Base-by-base conservation (phyloP, 805 yeast genomes). In the Millerago galiae region DNA sequence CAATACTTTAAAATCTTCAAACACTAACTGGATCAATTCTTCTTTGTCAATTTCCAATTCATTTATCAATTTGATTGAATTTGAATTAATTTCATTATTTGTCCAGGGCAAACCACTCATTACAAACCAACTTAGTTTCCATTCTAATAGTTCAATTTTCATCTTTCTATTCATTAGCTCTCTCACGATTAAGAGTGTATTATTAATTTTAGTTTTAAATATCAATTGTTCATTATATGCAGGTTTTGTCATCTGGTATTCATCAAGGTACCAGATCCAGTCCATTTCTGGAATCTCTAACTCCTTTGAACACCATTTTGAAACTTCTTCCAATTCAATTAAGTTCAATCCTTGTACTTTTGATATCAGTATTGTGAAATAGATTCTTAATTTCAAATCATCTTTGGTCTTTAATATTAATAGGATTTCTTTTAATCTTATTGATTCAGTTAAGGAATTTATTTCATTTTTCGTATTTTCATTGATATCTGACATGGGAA, bases 201-300 rank as follows among this genome's bases (percentile, higher is more conserved):
- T 21, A 13, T 25, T 35, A 2, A 45, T 40, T 5, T 26, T 33
- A 12, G 15, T 37, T 26, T 49, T 48, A 26, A 48, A 52, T 24
- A 42, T 16, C 3, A 42, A 1, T 25, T 54, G 59, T 6, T 13
- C 12, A 10, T 7, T 11, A 31, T 48, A 52, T 30, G 41, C 40
- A 4, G 33, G 33, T 9, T 40, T 45, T 16, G 47, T 37, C 21
- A 21, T 18, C 8, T 48, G 41, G 25, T 43, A 44, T 2, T 52
- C 55, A 35, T 55, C 56, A 10, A 33, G 17, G 34, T 37, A 45
- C 59, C 59, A 55, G 2, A 49, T 40, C 54, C 54, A 50, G 8
- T 41, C 42, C 8, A 18, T 4, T 7, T 34, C 24, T 2, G 52
- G 51, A 2, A 52, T 10, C 10, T 35, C 13, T n/a, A 29, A 16